Evolutionary conservation across 2,329 filamentous ascomycete species (phyloP).

Genomic region (Talaromyces sp.): DNA sequence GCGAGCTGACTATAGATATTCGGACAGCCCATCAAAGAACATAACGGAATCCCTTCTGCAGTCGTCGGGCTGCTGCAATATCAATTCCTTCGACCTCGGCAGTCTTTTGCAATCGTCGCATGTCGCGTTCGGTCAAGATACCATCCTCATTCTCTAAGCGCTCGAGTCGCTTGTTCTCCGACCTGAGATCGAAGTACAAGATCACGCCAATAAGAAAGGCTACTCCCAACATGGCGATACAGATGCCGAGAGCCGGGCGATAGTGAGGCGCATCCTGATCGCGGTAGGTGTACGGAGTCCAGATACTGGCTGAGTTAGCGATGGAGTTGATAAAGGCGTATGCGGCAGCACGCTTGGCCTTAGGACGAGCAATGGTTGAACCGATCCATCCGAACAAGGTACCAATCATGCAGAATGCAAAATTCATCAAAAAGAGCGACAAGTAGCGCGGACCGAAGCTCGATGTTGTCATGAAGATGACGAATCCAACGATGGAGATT

Average conservation of each 20-base stretch:
- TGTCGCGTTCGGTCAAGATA: slow-evolving; percentile 46
- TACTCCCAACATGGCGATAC: slow-evolving; percentile 40
- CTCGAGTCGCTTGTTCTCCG: slow-evolving; percentile 51
- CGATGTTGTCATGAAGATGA: slow-evolving; percentile 53
- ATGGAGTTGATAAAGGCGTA: slow-evolving; percentile 55
- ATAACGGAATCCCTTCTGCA: slow-evolving; percentile 56
- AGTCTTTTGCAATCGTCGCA: slow-evolving; percentile 47
- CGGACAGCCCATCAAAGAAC: slow-evolving; percentile 16
- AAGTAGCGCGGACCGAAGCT: slow-evolving; percentile 54
- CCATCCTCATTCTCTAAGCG: slow-evolving; percentile 49
- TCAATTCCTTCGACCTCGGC: slow-evolving; percentile 52
- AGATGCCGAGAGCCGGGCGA: slow-evolving; percentile 40
- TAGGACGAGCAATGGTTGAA: slow-evolving; percentile 49
- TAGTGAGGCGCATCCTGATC: slow-evolving; percentile 39
- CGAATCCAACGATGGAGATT: slow-evolving; percentile 49
- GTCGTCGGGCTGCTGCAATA: slow-evolving; percentile 45
- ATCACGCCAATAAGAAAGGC: slow-evolving; percentile 34
- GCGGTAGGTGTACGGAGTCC: slow-evolving; percentile 50
- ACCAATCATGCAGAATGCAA: slow-evolving; percentile 55
- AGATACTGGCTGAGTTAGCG: slow-evolving; percentile 53
- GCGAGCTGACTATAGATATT: neutral
- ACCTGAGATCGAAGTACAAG: slow-evolving; percentile 39
- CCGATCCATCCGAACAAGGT: slow-evolving; percentile 51
- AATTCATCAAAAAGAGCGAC: slow-evolving; percentile 54
- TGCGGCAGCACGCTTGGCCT: slow-evolving; percentile 54